Base-by-base conservation (phyloP, 2,329 filamentous ascomycete genomes). In the Aureobasidium sp. region DNA sequence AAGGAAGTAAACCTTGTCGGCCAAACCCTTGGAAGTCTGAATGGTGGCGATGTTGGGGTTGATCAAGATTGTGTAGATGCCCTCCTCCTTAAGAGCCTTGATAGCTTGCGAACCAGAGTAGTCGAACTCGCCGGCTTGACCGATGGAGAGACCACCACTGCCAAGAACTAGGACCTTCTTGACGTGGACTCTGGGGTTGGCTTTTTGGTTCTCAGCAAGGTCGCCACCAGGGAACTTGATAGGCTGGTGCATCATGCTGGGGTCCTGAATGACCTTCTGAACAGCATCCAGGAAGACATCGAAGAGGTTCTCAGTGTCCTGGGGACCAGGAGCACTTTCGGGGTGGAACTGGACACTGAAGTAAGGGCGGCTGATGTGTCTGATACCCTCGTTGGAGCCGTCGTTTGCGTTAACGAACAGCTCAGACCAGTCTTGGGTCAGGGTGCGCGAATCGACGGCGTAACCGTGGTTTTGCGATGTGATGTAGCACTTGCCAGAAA, bases 271-370 rank as follows among this genome's bases (percentile, higher is more conserved):
- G 63, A 88, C 88, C 69, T 87, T 83, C 71, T 84, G 80, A 67
- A 97, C 90, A 23, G 91, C 89, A 77, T 88, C 79, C 72, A 99
- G 89, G 80, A 99, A 99, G 66, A 97, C 91, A 75, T 99, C 92
- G 67, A 99, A 99, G 29, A 99, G 82, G 73, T 90, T 97, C 75
- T 99, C 94, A 32, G 94, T 99, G 73, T 99, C 94, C 39, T 91
- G 85, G 57, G 94, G 94, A 63, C 94, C 94, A 2, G 94, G 94
- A 1, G 91, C 95, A 80, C 92, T 96, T 77, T 99, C 94, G 0
- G 94, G 94, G 73, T 99, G 94, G 79, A 99, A 99, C 74, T 99
- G 94, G n/a, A 97, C 94, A 80, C 91, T 97, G 82, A 99, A 99
- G 79, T 93, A 95, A 57, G 94, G 94, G 71, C 87, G 89, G 74